Evolutionary conservation across 306 rosid genomes (phyloP).

Genomic region (Ormosia emarginata): DNA sequence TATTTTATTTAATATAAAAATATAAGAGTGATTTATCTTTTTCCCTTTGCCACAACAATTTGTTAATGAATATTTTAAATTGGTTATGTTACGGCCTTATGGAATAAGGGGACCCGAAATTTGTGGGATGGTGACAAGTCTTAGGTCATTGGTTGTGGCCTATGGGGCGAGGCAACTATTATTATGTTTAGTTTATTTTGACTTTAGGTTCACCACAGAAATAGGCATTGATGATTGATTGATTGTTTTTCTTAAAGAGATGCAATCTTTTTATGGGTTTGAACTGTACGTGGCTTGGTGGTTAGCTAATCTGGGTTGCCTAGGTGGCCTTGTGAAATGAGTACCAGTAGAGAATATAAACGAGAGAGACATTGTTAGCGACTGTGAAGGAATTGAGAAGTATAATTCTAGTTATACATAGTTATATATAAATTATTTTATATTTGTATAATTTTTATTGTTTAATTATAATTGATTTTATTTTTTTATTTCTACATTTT

Average conservation of each 20-base stretch:
- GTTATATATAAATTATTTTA: too few relatives aligned
- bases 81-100: background rate
- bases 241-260: background rate
- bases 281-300: background rate
- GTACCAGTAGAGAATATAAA: background rate
- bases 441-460: too few relatives aligned
- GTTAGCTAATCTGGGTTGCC: background rate
- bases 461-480: too few relatives aligned
- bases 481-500: too few relatives aligned
- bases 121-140: background rate
- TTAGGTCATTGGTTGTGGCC: background rate
- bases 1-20: too few relatives aligned
- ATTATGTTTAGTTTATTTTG: background rate
- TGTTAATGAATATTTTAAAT: background rate
- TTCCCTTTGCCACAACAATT: background rate
- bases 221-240: background rate
- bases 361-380: background rate
- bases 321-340: conserved; percentile 8
- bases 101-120: background rate
- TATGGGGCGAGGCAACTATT: background rate
- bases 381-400: too few relatives aligned
- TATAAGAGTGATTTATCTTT: too few relatives aligned
- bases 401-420: too few relatives aligned
- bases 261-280: background rate
- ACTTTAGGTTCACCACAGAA: background rate